phyloP scores from a whole-genome alignment of 2,329 filamentous ascomycete genomes.

The Onygenales sp. region DNA sequence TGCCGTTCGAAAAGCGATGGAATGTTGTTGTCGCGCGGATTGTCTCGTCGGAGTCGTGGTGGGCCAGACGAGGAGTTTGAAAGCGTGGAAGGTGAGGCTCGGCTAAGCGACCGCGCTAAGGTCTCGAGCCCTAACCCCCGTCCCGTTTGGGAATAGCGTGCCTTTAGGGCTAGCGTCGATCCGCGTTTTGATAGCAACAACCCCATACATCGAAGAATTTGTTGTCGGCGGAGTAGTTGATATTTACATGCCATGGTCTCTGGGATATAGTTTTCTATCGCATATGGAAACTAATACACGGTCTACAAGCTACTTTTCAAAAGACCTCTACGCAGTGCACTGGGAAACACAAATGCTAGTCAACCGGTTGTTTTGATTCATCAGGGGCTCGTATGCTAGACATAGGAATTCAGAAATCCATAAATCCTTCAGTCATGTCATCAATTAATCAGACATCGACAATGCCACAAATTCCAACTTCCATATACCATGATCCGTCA shows the following conservation, averaged over 20 bases:
- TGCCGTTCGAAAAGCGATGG: conserved; percentile 36
- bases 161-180: background rate
- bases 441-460: background rate
- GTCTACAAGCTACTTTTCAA: too few species aligned
- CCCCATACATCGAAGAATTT: too few species aligned
- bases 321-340: too few species aligned
- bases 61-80: conserved; percentile 16
- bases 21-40: conserved; percentile 5
- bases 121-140: conserved; percentile 29
- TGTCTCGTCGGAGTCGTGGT: conserved; percentile 1
- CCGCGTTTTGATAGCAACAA: background rate
- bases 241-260: too few species aligned
- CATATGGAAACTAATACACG: too few species aligned
- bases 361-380: background rate
- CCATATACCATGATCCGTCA: background rate
- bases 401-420: background rate
- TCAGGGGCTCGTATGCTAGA: background rate
- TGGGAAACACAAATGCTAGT: background rate
- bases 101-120: conserved; percentile 32
- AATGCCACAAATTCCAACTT: too few species aligned
- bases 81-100: conserved; percentile 26
- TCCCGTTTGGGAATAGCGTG: conserved; percentile 3
- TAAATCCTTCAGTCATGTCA: background rate
- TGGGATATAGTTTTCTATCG: too few species aligned
- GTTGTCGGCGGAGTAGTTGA: too few species aligned